phyloP scores from a whole-genome alignment of 164 flowering plant genomes.

The Kingdonia uniflora region DNA sequence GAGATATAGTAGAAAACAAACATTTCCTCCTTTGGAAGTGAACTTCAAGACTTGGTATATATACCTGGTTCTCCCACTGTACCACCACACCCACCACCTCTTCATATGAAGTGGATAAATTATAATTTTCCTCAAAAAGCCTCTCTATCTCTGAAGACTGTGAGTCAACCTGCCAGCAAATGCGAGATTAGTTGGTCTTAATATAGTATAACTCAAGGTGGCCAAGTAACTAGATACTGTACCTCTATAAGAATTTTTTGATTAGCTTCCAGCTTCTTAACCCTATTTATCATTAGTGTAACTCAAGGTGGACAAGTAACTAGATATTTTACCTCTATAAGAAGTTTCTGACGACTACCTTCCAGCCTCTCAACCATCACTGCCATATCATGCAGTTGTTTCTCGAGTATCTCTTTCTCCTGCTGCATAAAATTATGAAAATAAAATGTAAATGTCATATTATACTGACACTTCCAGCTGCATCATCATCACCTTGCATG shows the following conservation, averaged over 20 bases:
- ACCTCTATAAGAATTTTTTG: too few species aligned
- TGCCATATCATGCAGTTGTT: conserved; percentile 94
- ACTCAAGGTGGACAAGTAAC: too few species aligned
- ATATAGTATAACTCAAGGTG: too few species aligned
- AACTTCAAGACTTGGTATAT: too few species aligned
- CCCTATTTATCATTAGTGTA: too few species aligned
- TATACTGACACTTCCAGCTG: background rate
- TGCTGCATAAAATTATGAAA: conserved; percentile 37
- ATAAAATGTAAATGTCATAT: background rate
- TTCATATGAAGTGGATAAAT: conserved; percentile 59
- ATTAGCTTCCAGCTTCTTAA: too few species aligned
- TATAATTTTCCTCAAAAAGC: conserved; percentile 89
- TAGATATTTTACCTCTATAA: conserved; percentile 49
- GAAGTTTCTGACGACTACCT: conserved; percentile 82
- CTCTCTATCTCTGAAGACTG: conserved; percentile 92
- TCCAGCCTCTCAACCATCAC: conserved; percentile 81
- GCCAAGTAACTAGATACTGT: too few species aligned
- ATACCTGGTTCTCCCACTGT: conserved; percentile 93
- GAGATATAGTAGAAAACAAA: too few species aligned
- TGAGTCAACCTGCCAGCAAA: conserved; percentile 65
- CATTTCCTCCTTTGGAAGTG: too few species aligned
- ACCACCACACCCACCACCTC: conserved; percentile 42
- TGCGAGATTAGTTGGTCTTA: too few species aligned
- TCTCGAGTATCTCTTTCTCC: conserved; percentile 83
- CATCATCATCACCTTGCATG: background rate